A percentile compares a stretch with the other conserved stretches of the same genome.
phyloP scores from a whole-genome alignment of 805 yeast genomes.

The Debaryomyces castellii region DNA sequence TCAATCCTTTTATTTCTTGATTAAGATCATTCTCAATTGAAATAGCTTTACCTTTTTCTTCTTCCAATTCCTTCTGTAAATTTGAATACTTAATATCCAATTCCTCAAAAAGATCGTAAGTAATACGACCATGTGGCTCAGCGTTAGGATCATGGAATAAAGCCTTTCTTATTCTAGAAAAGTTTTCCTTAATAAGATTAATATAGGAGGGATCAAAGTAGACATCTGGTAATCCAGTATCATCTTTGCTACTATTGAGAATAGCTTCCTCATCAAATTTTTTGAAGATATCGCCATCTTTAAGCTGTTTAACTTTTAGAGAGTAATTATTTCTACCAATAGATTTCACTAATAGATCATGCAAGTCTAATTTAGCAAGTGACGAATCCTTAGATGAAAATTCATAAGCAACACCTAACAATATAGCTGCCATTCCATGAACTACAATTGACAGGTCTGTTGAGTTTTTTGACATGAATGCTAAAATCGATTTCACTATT shows the following conservation, averaged over 20 bases:
- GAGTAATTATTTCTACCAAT: constrained; percentile 80
- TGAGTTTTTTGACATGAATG: constrained; percentile 52
- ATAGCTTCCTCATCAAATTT: constrained; percentile 54
- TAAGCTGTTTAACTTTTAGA: constrained; percentile 69
- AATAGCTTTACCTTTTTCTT: constrained; percentile 17
- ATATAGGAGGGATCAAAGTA: constrained; percentile 69
- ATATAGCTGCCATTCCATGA: constrained; percentile 69
- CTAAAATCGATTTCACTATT: constrained; percentile 63
- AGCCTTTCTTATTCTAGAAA: constrained; percentile 63
- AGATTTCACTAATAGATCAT: constrained; percentile 61
- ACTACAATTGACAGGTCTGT: constrained; percentile 53
- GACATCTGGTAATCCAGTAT: constrained; percentile 84
- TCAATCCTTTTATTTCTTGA: constrained; percentile 16
- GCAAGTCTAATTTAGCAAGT: constrained; percentile 56
- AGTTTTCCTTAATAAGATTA: constrained; percentile 66
- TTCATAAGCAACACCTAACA: constrained; percentile 79
- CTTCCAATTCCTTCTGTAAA: constrained; percentile 21
- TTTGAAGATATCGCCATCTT: constrained; percentile 54
- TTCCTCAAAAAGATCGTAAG: constrained; percentile 58
- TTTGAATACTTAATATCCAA: constrained; percentile 36
- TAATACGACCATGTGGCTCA: constrained; percentile 67
- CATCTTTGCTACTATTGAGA: constrained; percentile 58
- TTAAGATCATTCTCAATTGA: constrained; percentile 18
- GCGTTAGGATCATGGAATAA: constrained; percentile 69
- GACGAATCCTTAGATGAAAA: constrained; percentile 67